Evolutionary conservation across 2,329 filamentous ascomycete species (phyloP).

Genomic region (Penicillium sp.): DNA sequence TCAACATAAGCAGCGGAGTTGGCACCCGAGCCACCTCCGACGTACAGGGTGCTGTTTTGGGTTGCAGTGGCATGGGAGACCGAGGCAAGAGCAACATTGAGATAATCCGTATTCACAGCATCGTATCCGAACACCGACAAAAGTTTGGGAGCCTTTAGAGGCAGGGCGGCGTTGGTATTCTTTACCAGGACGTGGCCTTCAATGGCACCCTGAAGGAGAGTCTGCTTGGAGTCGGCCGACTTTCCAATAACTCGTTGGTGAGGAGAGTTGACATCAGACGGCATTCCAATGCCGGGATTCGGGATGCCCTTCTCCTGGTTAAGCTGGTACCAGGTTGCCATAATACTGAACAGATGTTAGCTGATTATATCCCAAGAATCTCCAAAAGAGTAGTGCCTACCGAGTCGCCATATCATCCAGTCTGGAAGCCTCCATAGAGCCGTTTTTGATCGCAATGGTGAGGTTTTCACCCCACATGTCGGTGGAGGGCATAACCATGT

Average conservation of each 20-base stretch:
- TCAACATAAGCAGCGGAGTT: constrained; percentile 49
- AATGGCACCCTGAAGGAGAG: constrained; percentile 50
- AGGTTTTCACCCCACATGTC: constrained; percentile 39
- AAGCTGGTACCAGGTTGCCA: constrained; percentile 47
- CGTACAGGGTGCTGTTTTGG: constrained; percentile 46
- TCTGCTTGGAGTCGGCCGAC: constrained; percentile 28
- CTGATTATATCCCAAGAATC: neutral
- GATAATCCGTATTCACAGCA: constrained; percentile 10
- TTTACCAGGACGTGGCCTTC: constrained; percentile 58
- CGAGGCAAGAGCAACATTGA: neutral
- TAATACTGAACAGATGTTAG: constrained; percentile 28
- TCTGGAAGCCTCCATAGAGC: constrained; percentile 53
- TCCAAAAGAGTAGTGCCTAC: constrained; percentile 1
- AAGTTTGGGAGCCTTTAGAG: constrained; percentile 36
- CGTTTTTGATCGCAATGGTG: constrained; percentile 59
- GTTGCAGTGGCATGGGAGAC: neutral
- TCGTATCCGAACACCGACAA: constrained; percentile 29
- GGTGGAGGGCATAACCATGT: constrained; percentile 25
- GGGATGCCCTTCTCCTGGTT: constrained; percentile 21
- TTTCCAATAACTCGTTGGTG: constrained; percentile 50
- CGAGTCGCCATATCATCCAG: constrained; percentile 61
- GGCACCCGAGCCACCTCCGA: constrained; percentile 51
- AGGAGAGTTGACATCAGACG: constrained; percentile 7
- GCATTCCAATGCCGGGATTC: constrained; percentile 25
- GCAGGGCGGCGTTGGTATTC: constrained; percentile 51